Conservation (phyloP, 768 basidiomycete species). For the Hemileccinum rubropunctum region DNA sequence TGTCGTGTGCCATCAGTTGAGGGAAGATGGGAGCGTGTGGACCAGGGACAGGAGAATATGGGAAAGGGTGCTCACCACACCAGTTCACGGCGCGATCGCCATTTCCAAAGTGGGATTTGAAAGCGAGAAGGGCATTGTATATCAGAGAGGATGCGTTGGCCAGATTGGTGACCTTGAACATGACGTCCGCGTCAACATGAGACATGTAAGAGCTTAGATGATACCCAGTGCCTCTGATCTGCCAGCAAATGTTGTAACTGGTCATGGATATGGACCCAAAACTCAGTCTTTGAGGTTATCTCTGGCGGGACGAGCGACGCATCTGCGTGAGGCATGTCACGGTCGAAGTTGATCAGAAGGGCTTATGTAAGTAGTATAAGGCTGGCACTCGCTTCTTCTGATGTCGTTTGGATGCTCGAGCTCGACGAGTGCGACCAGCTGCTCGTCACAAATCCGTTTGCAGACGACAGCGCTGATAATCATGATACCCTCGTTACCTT, state of each 20-base stretch:
- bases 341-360: slow-evolving; percentile 27
- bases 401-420: slow-evolving; percentile 29
- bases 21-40: not conserved
- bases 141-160: slow-evolving; percentile 82
- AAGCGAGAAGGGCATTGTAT: slow-evolving; percentile 73
- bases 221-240: slow-evolving; percentile 77
- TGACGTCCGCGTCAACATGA: not conserved
- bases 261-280: slow-evolving; percentile 73
- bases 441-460: slow-evolving; percentile 19
- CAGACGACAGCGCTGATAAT: slow-evolving; percentile 2
- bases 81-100: slow-evolving; percentile 78
- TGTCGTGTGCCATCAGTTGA: not conserved
- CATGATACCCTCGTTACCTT: not conserved
- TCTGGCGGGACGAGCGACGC: slow-evolving; percentile 64
- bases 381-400: too few species aligned
- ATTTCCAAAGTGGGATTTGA: slow-evolving; percentile 59
- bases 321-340: slow-evolving; percentile 90
- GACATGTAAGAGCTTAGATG: not conserved
- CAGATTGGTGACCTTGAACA: slow-evolving; percentile 73
- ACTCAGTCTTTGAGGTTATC: slow-evolving; percentile 70
- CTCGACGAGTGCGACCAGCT: slow-evolving; percentile 22
- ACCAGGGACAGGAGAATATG: not conserved
- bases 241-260: slow-evolving; percentile 64
- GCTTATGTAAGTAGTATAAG: slow-evolving; percentile 10
- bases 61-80: slow-evolving; percentile 67